Evolutionary conservation across 176 grass and related monocot species (phyloP).

Genomic region (Poa annua): DNA sequence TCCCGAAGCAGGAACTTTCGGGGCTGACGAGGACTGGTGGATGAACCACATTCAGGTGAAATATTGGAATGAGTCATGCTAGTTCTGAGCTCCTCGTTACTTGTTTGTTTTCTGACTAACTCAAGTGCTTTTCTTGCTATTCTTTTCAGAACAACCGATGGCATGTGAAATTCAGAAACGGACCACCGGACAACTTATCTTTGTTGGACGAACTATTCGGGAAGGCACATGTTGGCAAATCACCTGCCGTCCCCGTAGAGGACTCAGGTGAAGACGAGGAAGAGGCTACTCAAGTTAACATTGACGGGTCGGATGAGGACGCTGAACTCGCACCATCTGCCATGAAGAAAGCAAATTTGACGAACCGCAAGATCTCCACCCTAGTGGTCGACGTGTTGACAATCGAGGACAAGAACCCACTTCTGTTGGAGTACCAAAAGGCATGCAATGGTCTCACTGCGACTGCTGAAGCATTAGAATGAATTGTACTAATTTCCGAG

Average conservation of each 20-base stretch:
- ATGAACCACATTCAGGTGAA: not conserved
- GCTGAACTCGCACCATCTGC: not conserved
- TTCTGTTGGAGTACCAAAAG: not conserved
- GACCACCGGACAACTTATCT: not conserved
- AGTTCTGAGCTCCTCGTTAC: not conserved
- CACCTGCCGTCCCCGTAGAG: not conserved
- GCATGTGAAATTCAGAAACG: not conserved
- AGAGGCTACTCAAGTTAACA: not conserved
- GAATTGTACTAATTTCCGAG: not conserved
- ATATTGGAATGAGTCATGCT: not conserved
- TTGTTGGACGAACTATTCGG: not conserved
- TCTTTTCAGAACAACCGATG: not conserved
- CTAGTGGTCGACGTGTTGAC: not conserved
- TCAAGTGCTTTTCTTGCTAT: not conserved
- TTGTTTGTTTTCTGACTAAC: not conserved
- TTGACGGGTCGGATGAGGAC: not conserved
- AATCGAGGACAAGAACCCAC: not conserved
- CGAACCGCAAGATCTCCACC: not conserved
- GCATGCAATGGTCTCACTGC: not conserved
- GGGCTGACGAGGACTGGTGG: not conserved
- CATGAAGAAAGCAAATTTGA: not conserved
- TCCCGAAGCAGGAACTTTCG: not conserved
- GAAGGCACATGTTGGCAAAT: not conserved
- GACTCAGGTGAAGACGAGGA: not conserved
- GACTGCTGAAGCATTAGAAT: not conserved